Evolutionary conservation across 768 basidiomycete species (phyloP).

Genomic region (Russula virescens): DNA sequence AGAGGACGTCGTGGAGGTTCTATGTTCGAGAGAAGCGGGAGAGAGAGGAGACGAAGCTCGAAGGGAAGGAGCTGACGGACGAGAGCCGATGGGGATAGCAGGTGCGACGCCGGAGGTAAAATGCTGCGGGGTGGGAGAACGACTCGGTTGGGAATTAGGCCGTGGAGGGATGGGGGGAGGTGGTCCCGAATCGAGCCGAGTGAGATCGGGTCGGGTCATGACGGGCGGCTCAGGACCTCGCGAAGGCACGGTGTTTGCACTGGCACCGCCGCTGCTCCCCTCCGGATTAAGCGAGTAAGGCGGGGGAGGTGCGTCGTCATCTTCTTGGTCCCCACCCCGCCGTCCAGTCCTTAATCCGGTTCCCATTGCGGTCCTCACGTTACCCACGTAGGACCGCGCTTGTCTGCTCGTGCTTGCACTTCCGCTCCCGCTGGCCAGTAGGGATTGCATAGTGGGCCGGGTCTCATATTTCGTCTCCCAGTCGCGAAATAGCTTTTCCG

Average conservation of each 20-base stretch:
- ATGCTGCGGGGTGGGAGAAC: not conserved
- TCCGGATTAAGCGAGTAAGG: constrained; percentile 61
- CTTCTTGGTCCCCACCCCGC: constrained; percentile 42
- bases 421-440: constrained; percentile 10
- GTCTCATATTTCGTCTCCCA: constrained; percentile 20
- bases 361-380: constrained; percentile 38
- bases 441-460: constrained; percentile 9
- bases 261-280: not conserved
- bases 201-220: constrained; percentile 11
- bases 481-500: constrained; percentile 16
- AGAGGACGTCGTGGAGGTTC: not conserved
- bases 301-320: constrained; percentile 58
- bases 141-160: not conserved
- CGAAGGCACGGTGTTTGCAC: not conserved
- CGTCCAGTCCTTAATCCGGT: too few species aligned
- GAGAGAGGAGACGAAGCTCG: not conserved
- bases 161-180: constrained; percentile 20
- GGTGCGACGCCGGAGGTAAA: constrained; percentile 6
- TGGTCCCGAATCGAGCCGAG: constrained; percentile 2
- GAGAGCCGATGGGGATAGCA: constrained; percentile 14
- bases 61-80: not conserved
- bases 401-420: constrained; percentile 11
- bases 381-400: constrained; percentile 39
- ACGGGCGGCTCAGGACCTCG: constrained; percentile 9
- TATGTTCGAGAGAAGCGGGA: not conserved